These are phyloP conservation scores for Ceratocystis harringtonii DNA, from an alignment of 2,329 filamentous ascomycete genomes.

Conservation along the genomic window DNA sequence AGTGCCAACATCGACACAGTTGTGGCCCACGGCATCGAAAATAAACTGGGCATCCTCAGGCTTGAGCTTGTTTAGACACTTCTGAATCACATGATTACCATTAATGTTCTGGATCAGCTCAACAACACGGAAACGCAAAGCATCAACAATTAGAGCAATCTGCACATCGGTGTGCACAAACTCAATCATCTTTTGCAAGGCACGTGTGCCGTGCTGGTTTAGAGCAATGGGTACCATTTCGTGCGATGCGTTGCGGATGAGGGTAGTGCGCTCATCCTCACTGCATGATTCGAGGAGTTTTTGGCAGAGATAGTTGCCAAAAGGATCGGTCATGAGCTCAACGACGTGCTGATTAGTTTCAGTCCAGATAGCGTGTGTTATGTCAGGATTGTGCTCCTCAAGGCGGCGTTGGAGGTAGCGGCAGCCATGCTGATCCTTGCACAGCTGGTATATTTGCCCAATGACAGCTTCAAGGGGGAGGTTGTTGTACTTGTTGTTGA, in stretches of 20 bases:
- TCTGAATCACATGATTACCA: slow-evolving; percentile 97
- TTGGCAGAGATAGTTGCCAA: slow-evolving; percentile 98
- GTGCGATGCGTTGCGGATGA: slow-evolving; percentile 78
- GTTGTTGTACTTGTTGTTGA: slow-evolving; percentile 69
- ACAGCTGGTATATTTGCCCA: slow-evolving; percentile 75
- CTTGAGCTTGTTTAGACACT: slow-evolving; percentile 89
- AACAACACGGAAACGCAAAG: slow-evolving; percentile 71
- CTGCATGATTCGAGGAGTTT: slow-evolving; percentile 93
- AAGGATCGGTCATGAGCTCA: slow-evolving; percentile 97
- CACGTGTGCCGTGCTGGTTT: slow-evolving; percentile 93
- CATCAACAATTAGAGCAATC: slow-evolving; percentile 72
- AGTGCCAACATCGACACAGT: slow-evolving; percentile 84
- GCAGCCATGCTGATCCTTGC: slow-evolving; percentile 97
- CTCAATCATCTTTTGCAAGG: slow-evolving; percentile 99
- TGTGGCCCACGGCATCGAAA: slow-evolving; percentile 76
- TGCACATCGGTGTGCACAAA: slow-evolving; percentile 78
- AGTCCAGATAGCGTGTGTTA: slow-evolving; percentile 83
- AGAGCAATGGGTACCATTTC: slow-evolving; percentile 86
- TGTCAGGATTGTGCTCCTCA: slow-evolving; percentile 69
- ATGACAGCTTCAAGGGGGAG: slow-evolving; percentile 64
- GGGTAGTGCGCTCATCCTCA: slow-evolving; percentile 80
- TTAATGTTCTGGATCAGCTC: slow-evolving; percentile 94
- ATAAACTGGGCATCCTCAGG: slow-evolving; percentile 84
- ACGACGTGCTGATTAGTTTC: slow-evolving; percentile 90
- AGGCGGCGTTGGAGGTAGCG: slow-evolving; percentile 95